A percentile compares a stretch with the other conserved stretches of the same genome.
These are phyloP conservation scores for Zanthoxylum bungeanum DNA, from an alignment of 345 rosid genomes.

Conservation along the genomic window DNA sequence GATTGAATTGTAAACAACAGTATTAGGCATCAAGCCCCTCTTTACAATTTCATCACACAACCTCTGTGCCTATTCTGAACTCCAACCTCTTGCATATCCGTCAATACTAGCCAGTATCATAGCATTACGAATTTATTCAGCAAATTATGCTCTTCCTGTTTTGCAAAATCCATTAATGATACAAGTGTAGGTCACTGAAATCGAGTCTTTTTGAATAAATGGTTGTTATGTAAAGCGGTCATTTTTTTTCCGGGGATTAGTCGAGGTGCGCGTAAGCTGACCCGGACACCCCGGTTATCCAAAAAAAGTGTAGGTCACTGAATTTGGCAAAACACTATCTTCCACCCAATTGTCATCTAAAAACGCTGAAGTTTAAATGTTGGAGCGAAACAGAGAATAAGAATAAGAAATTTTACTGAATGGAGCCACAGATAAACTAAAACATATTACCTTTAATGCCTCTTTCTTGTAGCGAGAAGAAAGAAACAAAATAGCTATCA, in stretches of 20 bases:
- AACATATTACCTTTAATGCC: neutral
- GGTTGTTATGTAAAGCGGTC: no score
- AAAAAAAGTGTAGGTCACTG: constrained; percentile 54
- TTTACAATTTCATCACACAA: constrained; percentile 61
- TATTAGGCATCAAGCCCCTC: constrained; percentile 53
- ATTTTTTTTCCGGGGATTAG: no score
- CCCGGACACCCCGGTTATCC: no score
- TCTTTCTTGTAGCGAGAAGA: neutral
- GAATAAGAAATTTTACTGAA: neutral
- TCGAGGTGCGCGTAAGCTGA: no score
- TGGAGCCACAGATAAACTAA: neutral
- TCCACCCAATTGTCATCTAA: neutral
- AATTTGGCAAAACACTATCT: constrained; percentile 39
- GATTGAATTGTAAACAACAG: constrained; percentile 50
- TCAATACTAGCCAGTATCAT: constrained; percentile 55
- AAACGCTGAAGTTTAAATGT: neutral
- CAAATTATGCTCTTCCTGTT: constrained; percentile 47
- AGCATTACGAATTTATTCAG: constrained; percentile 32
- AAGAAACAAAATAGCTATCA: neutral
- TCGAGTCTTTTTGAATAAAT: no score
- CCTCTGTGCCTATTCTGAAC: constrained; percentile 46
- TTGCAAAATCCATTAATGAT: constrained; percentile 66
- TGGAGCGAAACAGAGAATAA: neutral
- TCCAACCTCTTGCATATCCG: constrained; percentile 54
- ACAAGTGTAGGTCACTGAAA: constrained; percentile 49